Conservation (phyloP, 73 alveolate genomes). For the Breviolum minutum region DNA sequence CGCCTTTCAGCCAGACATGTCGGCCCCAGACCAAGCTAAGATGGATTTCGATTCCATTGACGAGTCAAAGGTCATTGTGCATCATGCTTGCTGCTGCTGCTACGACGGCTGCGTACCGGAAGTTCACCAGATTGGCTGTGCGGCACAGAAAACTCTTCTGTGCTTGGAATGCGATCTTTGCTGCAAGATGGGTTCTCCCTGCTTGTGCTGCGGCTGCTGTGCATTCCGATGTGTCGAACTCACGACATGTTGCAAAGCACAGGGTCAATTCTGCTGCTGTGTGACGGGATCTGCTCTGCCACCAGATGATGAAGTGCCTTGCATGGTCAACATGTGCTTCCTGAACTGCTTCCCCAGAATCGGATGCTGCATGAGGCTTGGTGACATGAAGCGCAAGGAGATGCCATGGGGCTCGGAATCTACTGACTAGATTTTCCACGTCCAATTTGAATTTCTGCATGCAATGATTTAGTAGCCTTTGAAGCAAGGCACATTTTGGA, state of each 20-base stretch:
- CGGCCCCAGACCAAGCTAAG: constrained; percentile 31
- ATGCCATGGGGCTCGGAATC: constrained; percentile 34
- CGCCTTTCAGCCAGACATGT: constrained; percentile 1
- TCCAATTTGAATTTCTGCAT: neutral
- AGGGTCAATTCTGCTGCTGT: constrained; percentile 68
- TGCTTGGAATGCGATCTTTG: constrained; percentile 53
- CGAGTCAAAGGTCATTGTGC: constrained; percentile 63
- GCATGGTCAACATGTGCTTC: constrained; percentile 80
- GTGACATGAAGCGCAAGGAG: constrained; percentile 44
- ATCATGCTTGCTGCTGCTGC: constrained; percentile 83
- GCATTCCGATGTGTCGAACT: constrained; percentile 23
- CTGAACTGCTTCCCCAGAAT: constrained; percentile 51
- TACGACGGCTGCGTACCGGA: constrained; percentile 53
- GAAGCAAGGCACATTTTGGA: constrained; percentile 23
- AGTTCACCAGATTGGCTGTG: constrained; percentile 45
- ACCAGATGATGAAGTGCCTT: constrained; percentile 70
- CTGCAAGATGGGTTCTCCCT: constrained; percentile 33
- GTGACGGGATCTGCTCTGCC: constrained; percentile 76
- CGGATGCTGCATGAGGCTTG: constrained; percentile 54
- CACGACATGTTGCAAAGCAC: constrained; percentile 63
- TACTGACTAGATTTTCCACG: neutral
- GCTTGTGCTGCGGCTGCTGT: constrained; percentile 89
- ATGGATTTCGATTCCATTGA: constrained; percentile 53
- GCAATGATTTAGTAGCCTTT: constrained; percentile 23
- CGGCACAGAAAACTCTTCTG: constrained; percentile 39